These are phyloP conservation scores for Hymenoscyphus occultus DNA, from an alignment of 2,329 filamentous ascomycete species.

Conservation along the genomic window DNA sequence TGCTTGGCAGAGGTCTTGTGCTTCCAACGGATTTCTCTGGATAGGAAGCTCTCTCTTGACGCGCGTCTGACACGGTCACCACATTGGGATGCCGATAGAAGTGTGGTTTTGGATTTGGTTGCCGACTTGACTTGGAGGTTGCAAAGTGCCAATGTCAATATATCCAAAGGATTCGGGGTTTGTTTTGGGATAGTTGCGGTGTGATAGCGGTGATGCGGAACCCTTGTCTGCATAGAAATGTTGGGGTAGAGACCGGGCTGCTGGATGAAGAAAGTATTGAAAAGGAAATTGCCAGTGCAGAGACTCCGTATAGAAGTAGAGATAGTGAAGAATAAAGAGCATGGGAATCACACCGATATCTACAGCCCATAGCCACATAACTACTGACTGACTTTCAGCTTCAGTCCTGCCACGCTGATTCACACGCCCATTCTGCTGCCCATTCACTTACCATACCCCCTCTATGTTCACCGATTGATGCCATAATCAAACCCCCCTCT, in stretches of 20 bases:
- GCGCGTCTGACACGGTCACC: slow-evolving; percentile 15
- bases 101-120: background rate
- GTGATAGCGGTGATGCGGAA: slow-evolving; percentile 1
- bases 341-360: background rate
- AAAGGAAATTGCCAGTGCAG: background rate
- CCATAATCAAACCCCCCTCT: background rate
- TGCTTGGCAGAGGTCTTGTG: slow-evolving; percentile 9
- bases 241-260: slow-evolving; percentile 5
- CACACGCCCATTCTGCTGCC: background rate
- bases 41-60: slow-evolving; percentile 1
- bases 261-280: background rate
- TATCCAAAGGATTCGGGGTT: background rate
- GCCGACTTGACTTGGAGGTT: background rate
- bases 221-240: slow-evolving; percentile 8
- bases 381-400: background rate
- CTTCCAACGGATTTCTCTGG: background rate
- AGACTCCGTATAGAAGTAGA: too few species aligned
- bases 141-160: background rate
- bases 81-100: background rate
- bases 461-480: background rate
- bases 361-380: background rate
- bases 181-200: slow-evolving; percentile 9
- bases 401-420: background rate
- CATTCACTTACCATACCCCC: background rate
- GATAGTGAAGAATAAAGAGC: background rate